phyloP scores from a whole-genome alignment of 2,329 filamentous ascomycete species.

The Truncatella angustata region DNA sequence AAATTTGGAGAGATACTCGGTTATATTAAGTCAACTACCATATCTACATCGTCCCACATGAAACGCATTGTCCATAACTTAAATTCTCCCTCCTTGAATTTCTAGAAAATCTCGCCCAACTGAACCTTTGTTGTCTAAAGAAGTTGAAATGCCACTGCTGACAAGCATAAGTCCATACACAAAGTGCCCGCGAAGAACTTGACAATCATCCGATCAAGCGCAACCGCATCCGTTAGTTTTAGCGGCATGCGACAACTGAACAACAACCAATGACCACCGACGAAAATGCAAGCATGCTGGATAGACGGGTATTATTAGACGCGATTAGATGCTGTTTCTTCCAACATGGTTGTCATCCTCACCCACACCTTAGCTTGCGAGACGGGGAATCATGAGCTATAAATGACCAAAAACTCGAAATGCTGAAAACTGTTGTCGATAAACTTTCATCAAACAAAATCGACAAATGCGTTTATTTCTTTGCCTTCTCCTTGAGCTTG shows the following conservation, averaged over 20 bases:
- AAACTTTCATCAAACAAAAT: neutral
- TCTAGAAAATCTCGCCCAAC: neutral
- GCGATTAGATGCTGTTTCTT: conserved; percentile 8
- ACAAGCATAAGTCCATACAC: neutral
- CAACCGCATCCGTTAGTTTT: neutral
- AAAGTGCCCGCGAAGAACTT: neutral
- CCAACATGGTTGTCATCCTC: neutral
- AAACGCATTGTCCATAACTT: neutral
- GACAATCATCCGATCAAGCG: too few relatives aligned
- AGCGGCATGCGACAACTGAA: neutral
- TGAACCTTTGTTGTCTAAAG: neutral
- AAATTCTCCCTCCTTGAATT: neutral
- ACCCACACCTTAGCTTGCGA: conserved; percentile 4
- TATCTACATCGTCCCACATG: neutral
- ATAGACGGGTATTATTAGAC: conserved; percentile 10
- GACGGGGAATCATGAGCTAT: conserved; percentile 14
- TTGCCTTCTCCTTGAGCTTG: conserved; percentile 14
- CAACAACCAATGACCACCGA: neutral
- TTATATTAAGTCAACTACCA: conserved; percentile 5
- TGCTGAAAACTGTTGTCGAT: neutral
- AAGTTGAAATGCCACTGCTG: neutral
- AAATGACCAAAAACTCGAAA: conserved; percentile 7
- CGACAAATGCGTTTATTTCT: conserved; percentile 5
- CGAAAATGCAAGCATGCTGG: conserved; percentile 1
- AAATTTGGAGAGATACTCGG: neutral